phyloP scores from a whole-genome alignment of 176 grass and related monocot species.

The Eragrostis nindensis region DNA sequence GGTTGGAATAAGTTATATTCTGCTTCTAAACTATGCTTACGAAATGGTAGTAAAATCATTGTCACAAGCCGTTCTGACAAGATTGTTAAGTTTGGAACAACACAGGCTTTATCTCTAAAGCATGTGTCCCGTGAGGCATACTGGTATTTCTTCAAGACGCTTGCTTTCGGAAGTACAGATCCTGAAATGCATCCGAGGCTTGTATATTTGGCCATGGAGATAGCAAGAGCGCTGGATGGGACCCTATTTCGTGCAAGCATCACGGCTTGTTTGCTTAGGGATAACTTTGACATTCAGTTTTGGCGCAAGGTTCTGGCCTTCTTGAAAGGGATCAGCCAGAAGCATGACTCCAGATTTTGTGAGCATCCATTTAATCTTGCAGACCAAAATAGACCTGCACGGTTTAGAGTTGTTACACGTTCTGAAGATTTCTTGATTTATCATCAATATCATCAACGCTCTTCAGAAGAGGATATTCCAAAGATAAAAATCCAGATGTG shows the following conservation, averaged over 20 bases:
- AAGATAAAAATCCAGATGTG: not conserved
- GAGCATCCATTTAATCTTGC: not conserved
- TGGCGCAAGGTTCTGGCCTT: not conserved
- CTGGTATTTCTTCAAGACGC: conserved; percentile 20
- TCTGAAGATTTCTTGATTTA: not conserved
- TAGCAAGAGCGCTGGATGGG: not conserved
- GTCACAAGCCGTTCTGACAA: not conserved
- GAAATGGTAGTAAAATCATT: conserved; percentile 1
- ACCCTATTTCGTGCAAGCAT: not conserved
- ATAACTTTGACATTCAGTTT: not conserved
- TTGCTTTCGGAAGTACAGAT: not conserved
- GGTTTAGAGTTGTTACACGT: not conserved
- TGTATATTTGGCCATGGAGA: not conserved
- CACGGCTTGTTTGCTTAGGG: not conserved
- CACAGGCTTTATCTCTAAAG: not conserved
- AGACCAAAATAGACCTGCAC: not conserved
- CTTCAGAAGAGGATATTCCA: not conserved
- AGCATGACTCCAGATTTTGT: not conserved
- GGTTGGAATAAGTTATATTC: not conserved
- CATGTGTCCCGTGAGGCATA: not conserved
- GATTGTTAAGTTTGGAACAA: not conserved
- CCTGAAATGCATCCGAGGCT: not conserved
- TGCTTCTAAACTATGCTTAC: not conserved
- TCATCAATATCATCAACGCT: not conserved
- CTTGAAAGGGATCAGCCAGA: not conserved